Evolutionary conservation across 257 asterid species (phyloP).

Genomic region (Thymus mandschuricus): DNA sequence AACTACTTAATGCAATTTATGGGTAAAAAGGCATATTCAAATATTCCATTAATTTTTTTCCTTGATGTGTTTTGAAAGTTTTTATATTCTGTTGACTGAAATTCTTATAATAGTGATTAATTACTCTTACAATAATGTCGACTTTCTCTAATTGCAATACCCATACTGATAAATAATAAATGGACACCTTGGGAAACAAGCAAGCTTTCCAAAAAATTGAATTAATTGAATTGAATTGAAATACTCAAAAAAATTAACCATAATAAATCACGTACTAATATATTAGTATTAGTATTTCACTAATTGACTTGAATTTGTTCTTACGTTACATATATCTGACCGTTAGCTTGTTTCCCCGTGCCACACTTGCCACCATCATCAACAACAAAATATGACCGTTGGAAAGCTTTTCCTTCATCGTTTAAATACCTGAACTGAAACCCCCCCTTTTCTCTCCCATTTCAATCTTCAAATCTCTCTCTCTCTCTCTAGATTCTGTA

Average conservation of each 20-base stretch:
- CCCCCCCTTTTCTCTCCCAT: constrained; percentile 26
- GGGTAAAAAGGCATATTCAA: background rate
- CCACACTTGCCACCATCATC: background rate
- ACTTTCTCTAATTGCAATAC: background rate
- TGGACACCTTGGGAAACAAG: background rate
- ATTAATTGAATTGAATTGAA: background rate
- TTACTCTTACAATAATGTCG: background rate
- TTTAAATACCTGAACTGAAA: constrained; percentile 52
- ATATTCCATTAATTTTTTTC: background rate
- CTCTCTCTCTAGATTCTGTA: background rate
- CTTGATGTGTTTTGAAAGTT: background rate
- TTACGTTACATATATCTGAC: constrained; percentile 28
- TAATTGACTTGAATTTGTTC: no score
- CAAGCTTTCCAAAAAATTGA: background rate
- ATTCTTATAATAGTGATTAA: background rate
- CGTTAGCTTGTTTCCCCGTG: constrained; percentile 34
- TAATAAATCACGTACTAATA: no score
- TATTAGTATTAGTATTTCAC: no score
- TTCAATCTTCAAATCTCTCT: constrained; percentile 31
- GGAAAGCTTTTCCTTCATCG: constrained; percentile 16
- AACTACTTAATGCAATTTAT: background rate
- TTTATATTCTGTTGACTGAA: background rate
- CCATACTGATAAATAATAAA: background rate
- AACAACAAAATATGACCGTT: constrained; percentile 72
- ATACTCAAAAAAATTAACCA: background rate